Percentiles rank a stretch among this genome's conserved stretches.
Evolutionary conservation across 2,329 filamentous ascomycete species (phyloP).

Genomic region (Xylariaceae sp.): DNA sequence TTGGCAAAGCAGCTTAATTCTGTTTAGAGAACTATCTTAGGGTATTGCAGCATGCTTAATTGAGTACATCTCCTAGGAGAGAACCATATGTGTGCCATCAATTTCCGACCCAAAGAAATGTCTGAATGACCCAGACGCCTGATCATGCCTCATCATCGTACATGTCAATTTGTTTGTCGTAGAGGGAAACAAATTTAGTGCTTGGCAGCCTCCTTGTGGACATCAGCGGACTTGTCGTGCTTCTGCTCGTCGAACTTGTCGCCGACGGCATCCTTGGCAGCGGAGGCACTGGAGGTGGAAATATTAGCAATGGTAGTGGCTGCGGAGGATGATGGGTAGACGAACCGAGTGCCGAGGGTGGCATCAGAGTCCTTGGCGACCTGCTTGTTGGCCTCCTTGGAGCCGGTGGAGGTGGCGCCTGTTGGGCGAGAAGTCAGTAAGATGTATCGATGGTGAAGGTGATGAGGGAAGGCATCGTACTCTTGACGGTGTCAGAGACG

Average conservation of each 20-base stretch:
- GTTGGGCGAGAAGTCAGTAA: not conserved
- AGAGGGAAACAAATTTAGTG: conserved; percentile 27
- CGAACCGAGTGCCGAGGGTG: conserved; percentile 52
- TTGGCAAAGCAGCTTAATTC: conserved; percentile 4
- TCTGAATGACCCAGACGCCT: conserved; percentile 18
- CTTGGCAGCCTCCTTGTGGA: conserved; percentile 37
- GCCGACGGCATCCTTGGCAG: conserved; percentile 47
- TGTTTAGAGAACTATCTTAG: conserved; percentile 24
- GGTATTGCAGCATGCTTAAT: conserved; percentile 26
- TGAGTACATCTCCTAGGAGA: conserved; percentile 9
- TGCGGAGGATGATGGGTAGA: not conserved
- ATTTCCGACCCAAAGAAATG: conserved; percentile 15
- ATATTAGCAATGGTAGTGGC: conserved; percentile 26
- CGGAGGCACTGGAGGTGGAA: conserved; percentile 36
- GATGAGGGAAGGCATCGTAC: conserved; percentile 27
- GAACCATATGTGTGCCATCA: not conserved
- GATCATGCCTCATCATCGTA: conserved; percentile 25
- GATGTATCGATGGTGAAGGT: not conserved
- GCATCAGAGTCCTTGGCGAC: conserved; percentile 62
- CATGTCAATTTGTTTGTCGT: conserved; percentile 12
- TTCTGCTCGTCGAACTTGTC: conserved; percentile 46
- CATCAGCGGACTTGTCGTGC: conserved; percentile 33
- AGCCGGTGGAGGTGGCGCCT: conserved; percentile 48
- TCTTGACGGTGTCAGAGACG: conserved; percentile 63
- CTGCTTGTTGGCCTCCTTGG: conserved; percentile 69